phyloP scores from a whole-genome alignment of 1,139 yeast species.

The Magnusiomyces paraingens region DNA sequence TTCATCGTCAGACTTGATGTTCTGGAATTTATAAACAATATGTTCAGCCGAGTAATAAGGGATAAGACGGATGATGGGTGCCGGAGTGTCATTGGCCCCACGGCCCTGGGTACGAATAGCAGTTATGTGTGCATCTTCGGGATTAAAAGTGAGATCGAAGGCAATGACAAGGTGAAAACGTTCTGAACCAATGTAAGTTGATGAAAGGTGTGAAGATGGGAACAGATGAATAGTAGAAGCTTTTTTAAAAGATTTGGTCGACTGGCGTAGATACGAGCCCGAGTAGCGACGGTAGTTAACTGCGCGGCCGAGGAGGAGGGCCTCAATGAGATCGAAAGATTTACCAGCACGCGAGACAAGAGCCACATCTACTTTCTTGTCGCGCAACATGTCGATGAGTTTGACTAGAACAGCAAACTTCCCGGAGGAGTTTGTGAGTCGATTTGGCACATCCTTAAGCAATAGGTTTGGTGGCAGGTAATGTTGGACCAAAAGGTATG shows the following conservation, averaged over 20 bases:
- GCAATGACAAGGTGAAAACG: conserved; percentile 59
- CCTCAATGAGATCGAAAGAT: conserved; percentile 73
- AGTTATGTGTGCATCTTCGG: conserved; percentile 34
- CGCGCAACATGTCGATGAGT: conserved; percentile 36
- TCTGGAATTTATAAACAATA: conserved; percentile 23
- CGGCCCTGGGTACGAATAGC: conserved; percentile 30
- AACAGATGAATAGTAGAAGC: conserved; percentile 30
- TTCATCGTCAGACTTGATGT: conserved; percentile 12
- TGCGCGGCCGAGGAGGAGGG: conserved; percentile 60
- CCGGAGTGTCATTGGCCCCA: conserved; percentile 23
- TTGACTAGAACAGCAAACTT: conserved; percentile 68
- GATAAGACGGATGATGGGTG: conserved; percentile 62
- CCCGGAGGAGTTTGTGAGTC: conserved; percentile 78
- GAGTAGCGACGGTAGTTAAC: conserved; percentile 62
- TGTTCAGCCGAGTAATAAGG: conserved; percentile 84
- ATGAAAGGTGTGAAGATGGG: conserved; percentile 28
- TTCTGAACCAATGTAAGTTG: conserved; percentile 23
- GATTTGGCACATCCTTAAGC: conserved; percentile 68
- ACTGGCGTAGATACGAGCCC: conserved; percentile 38
- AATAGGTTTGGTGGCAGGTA: conserved; percentile 78
- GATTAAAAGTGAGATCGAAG: conserved; percentile 64
- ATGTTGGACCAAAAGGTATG: conserved; percentile 76
- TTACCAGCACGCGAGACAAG: conserved; percentile 51
- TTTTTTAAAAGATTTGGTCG: conserved; percentile 18
- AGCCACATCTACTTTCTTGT: conserved; percentile 42